These are phyloP conservation scores for Glarea lozoyensis DNA, from an alignment of 495 filamentous ascomycete genomes.

Conservation along the genomic window DNA sequence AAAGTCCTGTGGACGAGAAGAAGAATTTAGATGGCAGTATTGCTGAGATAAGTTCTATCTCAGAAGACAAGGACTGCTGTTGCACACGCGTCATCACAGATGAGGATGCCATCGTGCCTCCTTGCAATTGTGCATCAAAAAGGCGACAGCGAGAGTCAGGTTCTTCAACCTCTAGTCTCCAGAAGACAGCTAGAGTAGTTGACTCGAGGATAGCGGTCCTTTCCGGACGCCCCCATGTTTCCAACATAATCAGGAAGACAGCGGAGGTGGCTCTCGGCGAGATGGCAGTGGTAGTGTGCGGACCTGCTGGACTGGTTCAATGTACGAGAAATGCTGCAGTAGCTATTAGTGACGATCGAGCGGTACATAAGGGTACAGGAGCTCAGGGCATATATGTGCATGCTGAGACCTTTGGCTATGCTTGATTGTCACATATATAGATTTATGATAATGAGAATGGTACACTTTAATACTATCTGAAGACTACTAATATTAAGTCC, in stretches of 20 bases:
- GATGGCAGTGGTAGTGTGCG: constrained; percentile 71
- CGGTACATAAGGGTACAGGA: constrained; percentile 81
- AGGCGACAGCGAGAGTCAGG: neutral
- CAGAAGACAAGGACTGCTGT: neutral
- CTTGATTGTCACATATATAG: too few species aligned
- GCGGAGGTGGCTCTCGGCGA: constrained; percentile 13
- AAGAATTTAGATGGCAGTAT: neutral
- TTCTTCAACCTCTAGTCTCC: neutral
- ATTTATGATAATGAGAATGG: too few species aligned
- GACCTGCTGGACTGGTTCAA: constrained; percentile 56
- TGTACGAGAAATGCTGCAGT: constrained; percentile 60
- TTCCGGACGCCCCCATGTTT: constrained; percentile 6
- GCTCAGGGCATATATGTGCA: constrained; percentile 60
- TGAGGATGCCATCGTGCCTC: constrained; percentile 1
- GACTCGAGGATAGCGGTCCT: constrained; percentile 1
- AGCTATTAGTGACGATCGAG: constrained; percentile 70
- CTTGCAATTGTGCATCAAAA: constrained; percentile 3
- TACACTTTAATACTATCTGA: too few species aligned
- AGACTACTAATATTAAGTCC: too few species aligned
- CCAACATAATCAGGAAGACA: constrained; percentile 22
- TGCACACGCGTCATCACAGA: constrained; percentile 2
- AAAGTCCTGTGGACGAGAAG: constrained; percentile 1
- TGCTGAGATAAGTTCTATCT: neutral
- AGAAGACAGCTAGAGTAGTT: neutral
- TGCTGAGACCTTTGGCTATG: constrained; percentile 31